Conservation (phyloP, 192 early-diverging fungal species). For the Physocladia obscura region DNA sequence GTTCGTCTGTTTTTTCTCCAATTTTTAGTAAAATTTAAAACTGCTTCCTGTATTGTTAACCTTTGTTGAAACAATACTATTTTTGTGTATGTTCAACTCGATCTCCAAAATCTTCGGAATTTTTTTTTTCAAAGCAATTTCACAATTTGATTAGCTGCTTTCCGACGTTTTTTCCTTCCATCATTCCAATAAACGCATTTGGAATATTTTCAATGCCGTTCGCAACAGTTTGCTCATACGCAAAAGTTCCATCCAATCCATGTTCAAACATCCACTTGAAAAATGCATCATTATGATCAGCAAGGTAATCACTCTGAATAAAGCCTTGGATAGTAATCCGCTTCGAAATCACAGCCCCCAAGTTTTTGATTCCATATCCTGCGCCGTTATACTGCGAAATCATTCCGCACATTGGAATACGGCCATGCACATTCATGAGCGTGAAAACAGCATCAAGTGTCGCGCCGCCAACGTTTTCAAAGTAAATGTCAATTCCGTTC, state of each 20-base stretch:
- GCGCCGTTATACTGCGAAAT: slow-evolving; percentile 69
- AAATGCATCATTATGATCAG: slow-evolving; percentile 48
- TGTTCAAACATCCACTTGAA: slow-evolving; percentile 40
- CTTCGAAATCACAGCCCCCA: slow-evolving; percentile 54
- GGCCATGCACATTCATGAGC: slow-evolving; percentile 61
- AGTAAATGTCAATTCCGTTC: slow-evolving; percentile 85
- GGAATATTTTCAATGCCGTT: slow-evolving; percentile 69
- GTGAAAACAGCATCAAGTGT: slow-evolving; percentile 71
- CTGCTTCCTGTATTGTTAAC: too few species aligned
- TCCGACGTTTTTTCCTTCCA: slow-evolving; percentile 47
- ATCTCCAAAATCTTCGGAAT: too few species aligned
- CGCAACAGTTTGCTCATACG: slow-evolving; percentile 56
- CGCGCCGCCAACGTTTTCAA: slow-evolving; percentile 82
- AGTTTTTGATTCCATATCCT: slow-evolving; percentile 60
- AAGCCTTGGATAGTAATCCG: slow-evolving; percentile 66
- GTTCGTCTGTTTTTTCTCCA: too few species aligned
- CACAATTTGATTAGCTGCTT: slow-evolving; percentile 49
- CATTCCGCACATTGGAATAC: slow-evolving; percentile 73
- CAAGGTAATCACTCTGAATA: slow-evolving; percentile 53
- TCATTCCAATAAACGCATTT: slow-evolving; percentile 46
- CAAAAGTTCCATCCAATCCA: slow-evolving; percentile 61
- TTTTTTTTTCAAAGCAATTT: too few species aligned
- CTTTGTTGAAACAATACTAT: too few species aligned
- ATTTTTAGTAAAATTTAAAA: too few species aligned
- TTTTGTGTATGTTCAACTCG: too few species aligned